phyloP scores from a whole-genome alignment of 2,329 filamentous ascomycete genomes.

The Neopestalotiopsis sp. region DNA sequence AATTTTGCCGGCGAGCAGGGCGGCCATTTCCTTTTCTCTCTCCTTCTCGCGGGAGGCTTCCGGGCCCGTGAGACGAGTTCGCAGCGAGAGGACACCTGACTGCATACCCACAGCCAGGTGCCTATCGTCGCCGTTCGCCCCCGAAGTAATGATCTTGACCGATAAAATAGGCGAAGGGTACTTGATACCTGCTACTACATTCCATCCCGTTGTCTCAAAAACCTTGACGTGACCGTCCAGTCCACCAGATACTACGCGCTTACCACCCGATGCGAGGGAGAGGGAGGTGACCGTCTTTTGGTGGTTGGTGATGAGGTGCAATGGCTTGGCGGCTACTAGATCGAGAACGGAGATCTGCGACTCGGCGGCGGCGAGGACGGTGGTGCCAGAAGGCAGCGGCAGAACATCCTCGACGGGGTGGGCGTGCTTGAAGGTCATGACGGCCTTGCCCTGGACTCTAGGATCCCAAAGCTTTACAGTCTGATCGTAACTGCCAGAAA shows the following conservation, averaged over 20 bases:
- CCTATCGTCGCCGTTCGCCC: constrained; percentile 77
- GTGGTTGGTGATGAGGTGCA: constrained; percentile 89
- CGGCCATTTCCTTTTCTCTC: constrained; percentile 83
- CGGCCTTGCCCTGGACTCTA: constrained; percentile 67
- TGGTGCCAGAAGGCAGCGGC: constrained; percentile 84
- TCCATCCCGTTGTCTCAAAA: constrained; percentile 93
- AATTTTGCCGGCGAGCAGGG: constrained; percentile 77
- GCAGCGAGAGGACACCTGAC: constrained; percentile 87
- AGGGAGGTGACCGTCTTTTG: constrained; percentile 97
- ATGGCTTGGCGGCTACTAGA: constrained; percentile 85
- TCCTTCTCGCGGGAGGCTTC: constrained; percentile 79
- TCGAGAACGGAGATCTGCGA: constrained; percentile 91
- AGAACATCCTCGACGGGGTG: constrained; percentile 88
- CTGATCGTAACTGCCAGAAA: constrained; percentile 93
- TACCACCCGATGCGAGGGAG: constrained; percentile 78
- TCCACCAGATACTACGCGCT: constrained; percentile 83
- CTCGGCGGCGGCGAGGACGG: constrained; percentile 81
- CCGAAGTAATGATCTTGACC: constrained; percentile 74
- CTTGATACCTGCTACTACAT: constrained; percentile 92
- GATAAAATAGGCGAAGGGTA: constrained; percentile 91
- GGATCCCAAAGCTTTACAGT: constrained; percentile 96
- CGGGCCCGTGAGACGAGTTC: constrained; percentile 83
- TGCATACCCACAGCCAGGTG: constrained; percentile 96
- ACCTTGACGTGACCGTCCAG: constrained; percentile 97
- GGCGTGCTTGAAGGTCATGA: constrained; percentile 95